Evolutionary conservation across 176 grass and related monocot genomes (phyloP).

Genomic region (Rhynchospora pubera): DNA sequence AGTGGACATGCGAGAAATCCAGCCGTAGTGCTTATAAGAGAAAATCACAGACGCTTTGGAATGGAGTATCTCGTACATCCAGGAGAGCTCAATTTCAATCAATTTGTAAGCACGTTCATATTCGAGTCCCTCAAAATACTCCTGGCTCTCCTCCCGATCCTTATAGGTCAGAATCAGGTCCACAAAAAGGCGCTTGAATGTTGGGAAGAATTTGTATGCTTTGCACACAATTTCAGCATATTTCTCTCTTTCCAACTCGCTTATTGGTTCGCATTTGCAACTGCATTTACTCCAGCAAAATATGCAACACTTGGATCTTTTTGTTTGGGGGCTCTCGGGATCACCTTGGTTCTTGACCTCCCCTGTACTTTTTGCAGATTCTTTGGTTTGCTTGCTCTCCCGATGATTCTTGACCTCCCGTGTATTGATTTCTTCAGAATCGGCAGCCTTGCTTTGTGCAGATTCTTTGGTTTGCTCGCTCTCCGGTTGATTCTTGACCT

Average conservation of each 20-base stretch:
- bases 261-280: no score
- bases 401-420: no score
- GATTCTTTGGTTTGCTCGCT: not conserved
- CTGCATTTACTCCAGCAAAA: no score
- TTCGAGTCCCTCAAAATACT: not conserved
- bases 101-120: not conserved
- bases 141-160: slow-evolving; percentile 15
- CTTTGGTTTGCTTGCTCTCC: no score
- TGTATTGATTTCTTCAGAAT: no score
- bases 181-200: slow-evolving; percentile 41
- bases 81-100: slow-evolving; percentile 38
- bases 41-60: slow-evolving; percentile 32
- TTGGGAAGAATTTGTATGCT: slow-evolving; percentile 31
- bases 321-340: not conserved
- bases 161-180: slow-evolving; percentile 52
- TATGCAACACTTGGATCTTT: not conserved
- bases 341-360: not conserved
- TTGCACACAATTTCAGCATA: slow-evolving; percentile 20
- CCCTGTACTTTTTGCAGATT: not conserved
- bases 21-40: not conserved
- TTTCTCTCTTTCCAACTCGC: not conserved
- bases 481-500: not conserved
- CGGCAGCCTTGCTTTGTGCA: no score
- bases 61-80: slow-evolving; percentile 23
- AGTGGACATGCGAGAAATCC: slow-evolving; percentile 8